Evolutionary conservation across 345 rosid species (phyloP).

Genomic region (Brassica cretica): DNA sequence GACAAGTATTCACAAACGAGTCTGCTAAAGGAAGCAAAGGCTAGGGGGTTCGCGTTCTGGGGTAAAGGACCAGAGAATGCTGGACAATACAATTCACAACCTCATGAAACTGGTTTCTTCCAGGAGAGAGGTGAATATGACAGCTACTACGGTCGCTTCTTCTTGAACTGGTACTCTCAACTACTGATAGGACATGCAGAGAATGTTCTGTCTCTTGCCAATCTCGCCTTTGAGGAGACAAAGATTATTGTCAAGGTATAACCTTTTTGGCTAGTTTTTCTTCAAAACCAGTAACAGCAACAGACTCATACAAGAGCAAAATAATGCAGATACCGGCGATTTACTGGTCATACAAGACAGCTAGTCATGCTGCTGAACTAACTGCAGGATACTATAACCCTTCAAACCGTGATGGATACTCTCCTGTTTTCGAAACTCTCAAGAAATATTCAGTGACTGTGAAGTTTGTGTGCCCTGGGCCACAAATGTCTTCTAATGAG

Average conservation of each 20-base stretch:
- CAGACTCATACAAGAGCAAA: not conserved
- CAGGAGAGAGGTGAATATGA: conserved; percentile 93
- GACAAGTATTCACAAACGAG: conserved; percentile 77
- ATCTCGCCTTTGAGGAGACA: conserved; percentile 78
- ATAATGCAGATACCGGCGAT: conserved; percentile 75
- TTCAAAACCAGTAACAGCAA: not conserved
- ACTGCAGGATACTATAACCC: conserved; percentile 92
- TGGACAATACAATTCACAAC: conserved; percentile 84
- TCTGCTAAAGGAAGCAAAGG: conserved; percentile 72
- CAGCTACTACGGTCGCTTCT: conserved; percentile 91
- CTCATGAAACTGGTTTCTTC: conserved; percentile 92
- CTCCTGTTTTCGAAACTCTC: conserved; percentile 66
- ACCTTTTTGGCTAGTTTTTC: not conserved
- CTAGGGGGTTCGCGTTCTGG: conserved; percentile 81
- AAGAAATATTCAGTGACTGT: conserved; percentile 66
- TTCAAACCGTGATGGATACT: conserved; percentile 83
- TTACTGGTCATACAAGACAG: conserved; percentile 88
- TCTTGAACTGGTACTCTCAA: conserved; percentile 87
- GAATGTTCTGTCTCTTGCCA: conserved; percentile 78
- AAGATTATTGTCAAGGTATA: conserved; percentile 76
- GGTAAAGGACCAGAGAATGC: conserved; percentile 89
- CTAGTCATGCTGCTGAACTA: conserved; percentile 91
- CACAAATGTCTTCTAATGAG: conserved; percentile 51
- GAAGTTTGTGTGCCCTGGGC: conserved; percentile 71
- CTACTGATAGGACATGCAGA: conserved; percentile 71